Evolutionary conservation across 202 grass and related monocot genomes (phyloP), one percentile per base, ranked within the genome.

Genomic region (Dendrocalamus latiflorus): DNA sequence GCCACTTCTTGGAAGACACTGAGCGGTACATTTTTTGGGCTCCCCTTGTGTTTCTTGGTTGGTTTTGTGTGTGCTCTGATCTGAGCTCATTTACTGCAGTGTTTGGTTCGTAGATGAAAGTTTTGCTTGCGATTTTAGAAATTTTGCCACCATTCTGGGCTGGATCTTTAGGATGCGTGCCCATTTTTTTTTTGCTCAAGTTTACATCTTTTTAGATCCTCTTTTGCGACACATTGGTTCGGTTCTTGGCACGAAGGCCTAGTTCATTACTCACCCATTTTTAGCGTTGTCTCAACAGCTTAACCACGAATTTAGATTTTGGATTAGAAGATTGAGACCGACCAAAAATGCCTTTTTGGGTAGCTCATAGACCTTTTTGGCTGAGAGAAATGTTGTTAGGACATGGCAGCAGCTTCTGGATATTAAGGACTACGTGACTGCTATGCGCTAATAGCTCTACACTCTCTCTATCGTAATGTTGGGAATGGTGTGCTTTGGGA

Each of bases 1-100:
- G 53, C 39, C 38, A 75, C 83, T 50, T 53, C 92, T 57, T 94
- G 92, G 89, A 83, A 89, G 78, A 91, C 92, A 33, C 61, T 93
- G 59, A 90, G 68, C 66, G 88, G 91, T 93, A 83, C 33, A 38
- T 20, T 75, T 72, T 43, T 20, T 2, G 4, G 17, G 9, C 36
- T 68, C 47, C 51, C 12, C 18, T 44, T 45, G 13, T 15, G n/a
- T 44, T 30, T 1, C 49, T 67, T 57, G 37, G 38, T 69, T 80
- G 20, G 1, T 39, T 75, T 0, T 21, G 2, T 16, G 6, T 8
- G 28, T 14, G 49, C 17, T n/a, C n/a, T 78, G 57, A 72, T 73
- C 49, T 22, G 17, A 20, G 67, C 30, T 56, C n/a, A 66, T 57
- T 36, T 24, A 6, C 20, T 16, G 12, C 25, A 20, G 4, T 15